Evolutionary conservation across 2,329 filamentous ascomycete species (phyloP).

Genomic region (Ceratocystis smalleyi): DNA sequence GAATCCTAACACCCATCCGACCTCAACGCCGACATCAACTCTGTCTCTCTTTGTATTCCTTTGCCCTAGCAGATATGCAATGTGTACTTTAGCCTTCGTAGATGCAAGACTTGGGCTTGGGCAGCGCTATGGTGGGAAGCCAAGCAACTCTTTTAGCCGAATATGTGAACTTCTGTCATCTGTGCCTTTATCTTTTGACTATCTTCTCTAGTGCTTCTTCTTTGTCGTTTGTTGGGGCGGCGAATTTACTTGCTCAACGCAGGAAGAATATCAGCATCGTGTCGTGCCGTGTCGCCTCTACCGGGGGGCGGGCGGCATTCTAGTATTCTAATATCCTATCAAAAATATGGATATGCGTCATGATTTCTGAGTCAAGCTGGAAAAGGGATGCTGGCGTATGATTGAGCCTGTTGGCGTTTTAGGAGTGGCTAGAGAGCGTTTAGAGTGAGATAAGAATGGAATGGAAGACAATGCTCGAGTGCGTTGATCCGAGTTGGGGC

Average conservation of each 20-base stretch:
- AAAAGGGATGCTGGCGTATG: neutral
- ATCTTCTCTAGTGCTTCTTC: neutral
- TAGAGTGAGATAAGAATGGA: too few relatives aligned
- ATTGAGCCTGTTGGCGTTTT: neutral
- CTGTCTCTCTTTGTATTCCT: constrained; percentile 24
- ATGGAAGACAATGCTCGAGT: neutral
- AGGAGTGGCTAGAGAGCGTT: neutral
- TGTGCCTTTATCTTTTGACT: neutral
- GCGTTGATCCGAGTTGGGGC: too few relatives aligned
- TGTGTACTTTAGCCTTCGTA: constrained; percentile 40
- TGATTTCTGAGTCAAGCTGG: neutral
- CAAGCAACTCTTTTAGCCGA: constrained; percentile 9
- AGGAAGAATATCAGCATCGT: neutral
- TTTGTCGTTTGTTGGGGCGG: neutral
- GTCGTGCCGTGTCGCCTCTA: neutral
- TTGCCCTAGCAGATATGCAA: constrained; percentile 23
- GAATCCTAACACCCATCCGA: constrained; percentile 1
- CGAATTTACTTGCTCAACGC: neutral
- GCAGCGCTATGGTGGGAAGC: constrained; percentile 13
- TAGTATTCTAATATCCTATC: neutral
- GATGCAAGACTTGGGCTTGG: constrained; percentile 37
- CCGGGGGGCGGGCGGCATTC: neutral
- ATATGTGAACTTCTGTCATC: constrained; percentile 7
- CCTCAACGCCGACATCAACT: constrained; percentile 2
- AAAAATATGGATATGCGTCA: neutral